Evolutionary conservation across 2,329 filamentous ascomycete genomes (phyloP).

Genomic region (Cordyceps cateniannulata): DNA sequence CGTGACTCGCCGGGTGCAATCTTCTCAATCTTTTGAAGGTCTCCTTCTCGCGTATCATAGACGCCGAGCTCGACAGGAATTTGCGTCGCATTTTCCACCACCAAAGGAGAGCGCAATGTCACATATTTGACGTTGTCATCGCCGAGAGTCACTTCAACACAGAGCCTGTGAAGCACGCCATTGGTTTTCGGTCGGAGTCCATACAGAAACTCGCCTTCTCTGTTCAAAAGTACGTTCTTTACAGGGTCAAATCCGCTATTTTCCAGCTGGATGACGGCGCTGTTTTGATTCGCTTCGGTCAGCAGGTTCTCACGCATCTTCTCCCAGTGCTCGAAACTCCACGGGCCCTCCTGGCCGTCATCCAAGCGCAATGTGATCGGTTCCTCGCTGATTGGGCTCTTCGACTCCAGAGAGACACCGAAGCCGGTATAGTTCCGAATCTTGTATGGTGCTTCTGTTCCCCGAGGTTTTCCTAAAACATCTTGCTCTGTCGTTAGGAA

Average conservation of each 20-base stretch:
- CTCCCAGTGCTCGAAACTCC: slow-evolving; percentile 95
- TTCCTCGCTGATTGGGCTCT: slow-evolving; percentile 57
- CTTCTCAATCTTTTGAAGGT: slow-evolving; percentile 96
- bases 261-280: slow-evolving; percentile 78
- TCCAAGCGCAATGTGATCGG: slow-evolving; percentile 68
- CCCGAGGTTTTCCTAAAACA: slow-evolving; percentile 85
- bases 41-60: slow-evolving; percentile 78
- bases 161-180: slow-evolving; percentile 75
- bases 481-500: slow-evolving; percentile 83
- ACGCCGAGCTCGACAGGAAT: slow-evolving; percentile 92
- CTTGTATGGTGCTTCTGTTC: slow-evolving; percentile 84
- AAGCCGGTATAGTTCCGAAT: slow-evolving; percentile 97
- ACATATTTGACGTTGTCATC: slow-evolving; percentile 97
- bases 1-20: slow-evolving; percentile 85
- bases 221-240: slow-evolving; percentile 79
- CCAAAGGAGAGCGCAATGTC: slow-evolving; percentile 82
- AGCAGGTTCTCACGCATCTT: slow-evolving; percentile 92
- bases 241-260: slow-evolving; percentile 91
- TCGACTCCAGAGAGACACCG: slow-evolving; percentile 76
- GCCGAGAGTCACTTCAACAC: slow-evolving; percentile 89
- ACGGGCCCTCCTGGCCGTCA: slow-evolving; percentile 87
- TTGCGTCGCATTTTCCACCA: slow-evolving; percentile 94
- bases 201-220: slow-evolving; percentile 92
- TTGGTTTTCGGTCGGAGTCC: slow-evolving; percentile 83
- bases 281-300: slow-evolving; percentile 71